phyloP scores from a whole-genome alignment of 768 basidiomycete species.

The Russula brevipes region DNA sequence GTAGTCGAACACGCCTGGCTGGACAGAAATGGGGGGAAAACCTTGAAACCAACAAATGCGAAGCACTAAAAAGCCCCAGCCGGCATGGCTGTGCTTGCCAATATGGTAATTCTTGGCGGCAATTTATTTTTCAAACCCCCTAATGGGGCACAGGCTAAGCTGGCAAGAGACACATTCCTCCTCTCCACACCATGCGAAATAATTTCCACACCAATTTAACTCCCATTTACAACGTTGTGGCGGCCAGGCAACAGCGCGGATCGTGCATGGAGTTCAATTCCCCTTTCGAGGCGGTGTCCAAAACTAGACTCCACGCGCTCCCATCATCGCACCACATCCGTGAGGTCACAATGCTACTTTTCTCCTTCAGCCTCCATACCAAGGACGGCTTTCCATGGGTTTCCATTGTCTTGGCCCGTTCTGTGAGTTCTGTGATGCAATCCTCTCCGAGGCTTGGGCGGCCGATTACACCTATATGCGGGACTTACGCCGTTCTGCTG shows the following conservation, averaged over 20 bases:
- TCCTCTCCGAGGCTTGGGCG: not conserved
- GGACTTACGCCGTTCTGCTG: not conserved
- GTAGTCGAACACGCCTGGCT: not conserved
- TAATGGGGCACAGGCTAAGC: no score
- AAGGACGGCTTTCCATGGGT: not conserved
- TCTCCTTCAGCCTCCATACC: not conserved
- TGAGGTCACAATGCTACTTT: not conserved
- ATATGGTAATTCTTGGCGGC: no score
- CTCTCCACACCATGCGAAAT: no score
- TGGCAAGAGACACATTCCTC: no score
- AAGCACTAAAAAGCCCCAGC: not conserved
- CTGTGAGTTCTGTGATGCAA: not conserved
- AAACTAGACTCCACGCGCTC: not conserved
- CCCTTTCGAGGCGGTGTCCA: no score
- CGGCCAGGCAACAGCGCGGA: not conserved
- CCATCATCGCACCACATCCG: not conserved
- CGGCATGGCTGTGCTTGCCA: not conserved
- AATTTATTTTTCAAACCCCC: not conserved
- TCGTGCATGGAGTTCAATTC: not conserved
- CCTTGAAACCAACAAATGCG: no score
- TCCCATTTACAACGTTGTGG: not conserved
- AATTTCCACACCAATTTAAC: no score
- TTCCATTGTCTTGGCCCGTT: not conserved
- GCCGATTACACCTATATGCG: slow-evolving; percentile 1
- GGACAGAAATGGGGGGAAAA: not conserved